These are phyloP conservation scores for Zygosaccharomyces pseudobailii DNA, from an alignment of 1,139 yeast species.

Conservation along the genomic window DNA sequence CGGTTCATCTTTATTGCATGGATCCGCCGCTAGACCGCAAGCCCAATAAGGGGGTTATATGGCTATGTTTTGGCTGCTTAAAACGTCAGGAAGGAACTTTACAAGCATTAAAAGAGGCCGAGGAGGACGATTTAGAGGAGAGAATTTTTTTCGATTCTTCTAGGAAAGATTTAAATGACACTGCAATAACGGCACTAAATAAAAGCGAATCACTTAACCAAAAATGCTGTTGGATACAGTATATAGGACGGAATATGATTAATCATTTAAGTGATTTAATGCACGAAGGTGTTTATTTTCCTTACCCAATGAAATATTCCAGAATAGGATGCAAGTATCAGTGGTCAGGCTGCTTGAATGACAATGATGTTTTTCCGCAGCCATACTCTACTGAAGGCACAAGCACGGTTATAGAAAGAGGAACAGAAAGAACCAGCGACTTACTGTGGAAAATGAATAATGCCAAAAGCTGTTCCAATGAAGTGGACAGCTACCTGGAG, in stretches of 20 bases:
- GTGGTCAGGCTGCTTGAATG: conserved; percentile 25
- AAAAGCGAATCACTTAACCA: conserved; percentile 10
- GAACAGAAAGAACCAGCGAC: conserved; percentile 66
- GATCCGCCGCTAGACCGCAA: conserved; percentile 78
- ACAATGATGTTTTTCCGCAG: conserved; percentile 9
- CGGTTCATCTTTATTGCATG: conserved; percentile 77
- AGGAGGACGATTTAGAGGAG: conserved; percentile 8
- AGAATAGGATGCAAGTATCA: conserved; percentile 29
- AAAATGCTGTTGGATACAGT: conserved; percentile 30
- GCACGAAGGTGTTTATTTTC: conserved; percentile 17
- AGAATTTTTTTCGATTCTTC: conserved; percentile 2
- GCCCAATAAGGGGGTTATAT: conserved; percentile 84
- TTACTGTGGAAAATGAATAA: conserved; percentile 61
- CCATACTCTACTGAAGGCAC: conserved; percentile 14
- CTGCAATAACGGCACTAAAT: conserved; percentile 9
- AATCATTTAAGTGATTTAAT: conserved; percentile 22
- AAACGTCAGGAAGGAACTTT: conserved; percentile 36
- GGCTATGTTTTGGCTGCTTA: conserved; percentile 87
- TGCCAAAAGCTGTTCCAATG: conserved; percentile 32
- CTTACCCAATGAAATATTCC: conserved; percentile 30
- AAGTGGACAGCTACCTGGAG: conserved; percentile 50
- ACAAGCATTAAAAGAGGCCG: conserved; percentile 13
- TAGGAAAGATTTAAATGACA: conserved; percentile 5
- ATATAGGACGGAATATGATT: conserved; percentile 27
- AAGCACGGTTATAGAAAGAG: conserved; percentile 60